Evolutionary conservation across 148 eudicot species (phyloP).

Genomic region (Rhododendron ovatum): DNA sequence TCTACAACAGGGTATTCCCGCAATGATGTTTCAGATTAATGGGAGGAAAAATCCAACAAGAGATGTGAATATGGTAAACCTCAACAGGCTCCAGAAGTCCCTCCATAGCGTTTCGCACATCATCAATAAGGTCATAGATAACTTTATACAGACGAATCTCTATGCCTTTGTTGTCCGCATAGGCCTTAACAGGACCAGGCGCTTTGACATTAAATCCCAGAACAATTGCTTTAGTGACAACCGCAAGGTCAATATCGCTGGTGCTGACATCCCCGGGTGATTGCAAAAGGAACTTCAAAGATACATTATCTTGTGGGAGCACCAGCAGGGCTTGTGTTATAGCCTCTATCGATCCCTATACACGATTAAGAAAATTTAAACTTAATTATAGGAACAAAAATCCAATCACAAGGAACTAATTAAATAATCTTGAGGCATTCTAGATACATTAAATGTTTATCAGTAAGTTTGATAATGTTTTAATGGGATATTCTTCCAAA

Average conservation of each 20-base stretch:
- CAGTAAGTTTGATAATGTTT: not conserved
- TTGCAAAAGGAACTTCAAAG: slow-evolving; percentile 83
- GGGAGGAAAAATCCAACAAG: slow-evolving; percentile 5
- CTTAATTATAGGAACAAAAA: slow-evolving; percentile 1
- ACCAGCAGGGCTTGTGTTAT: slow-evolving; percentile 78
- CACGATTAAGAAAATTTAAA: slow-evolving; percentile 14
- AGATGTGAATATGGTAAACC: slow-evolving; percentile 38
- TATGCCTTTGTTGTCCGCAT: slow-evolving; percentile 74
- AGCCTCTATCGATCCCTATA: slow-evolving; percentile 91
- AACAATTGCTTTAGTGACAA: slow-evolving; percentile 75
- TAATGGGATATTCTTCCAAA: not conserved
- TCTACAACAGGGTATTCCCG: not conserved
- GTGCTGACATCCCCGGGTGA: slow-evolving; percentile 85
- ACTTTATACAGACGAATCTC: slow-evolving; percentile 81
- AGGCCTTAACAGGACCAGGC: slow-evolving; percentile 72
- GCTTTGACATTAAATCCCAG: slow-evolving; percentile 87
- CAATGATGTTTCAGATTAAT: not conserved
- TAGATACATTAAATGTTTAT: not conserved
- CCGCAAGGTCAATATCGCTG: slow-evolving; percentile 94
- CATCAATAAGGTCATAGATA: slow-evolving; percentile 93
- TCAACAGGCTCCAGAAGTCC: slow-evolving; percentile 87
- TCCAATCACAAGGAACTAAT: not conserved
- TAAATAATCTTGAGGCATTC: not conserved
- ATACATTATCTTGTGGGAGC: slow-evolving; percentile 86
- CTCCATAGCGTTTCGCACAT: slow-evolving; percentile 93